Evolutionary conservation across 139 green algal genomes (phyloP), one percentile per base, ranked within the genome.

Genomic region (Coccomyxa sp.): DNA sequence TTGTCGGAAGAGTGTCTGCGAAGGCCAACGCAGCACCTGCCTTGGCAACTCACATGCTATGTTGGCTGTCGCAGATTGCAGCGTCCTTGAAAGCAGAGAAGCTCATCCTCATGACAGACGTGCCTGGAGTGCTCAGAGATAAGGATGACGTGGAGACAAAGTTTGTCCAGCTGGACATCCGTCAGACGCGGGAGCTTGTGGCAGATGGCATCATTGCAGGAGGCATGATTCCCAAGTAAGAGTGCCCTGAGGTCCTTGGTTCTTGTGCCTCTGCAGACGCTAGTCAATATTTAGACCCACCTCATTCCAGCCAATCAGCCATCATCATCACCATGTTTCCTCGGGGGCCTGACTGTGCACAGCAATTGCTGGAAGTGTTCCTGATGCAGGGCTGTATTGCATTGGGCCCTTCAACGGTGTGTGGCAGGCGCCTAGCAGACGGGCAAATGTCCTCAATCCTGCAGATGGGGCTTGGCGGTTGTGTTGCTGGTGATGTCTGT

Each of bases 21-120:
- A n/a, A n/a, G n/a, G n/a, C n/a, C n/a, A n/a, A n/a, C n/a, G n/a
- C n/a, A n/a, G n/a, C n/a, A n/a, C n/a, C 50, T 64, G 50, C 18
- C 18, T 22, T 64, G 33, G 33, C 29, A 40, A 55, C 64, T 36
- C 33, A 44, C 31, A 36, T 72, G n/a, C n/a, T 35, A 14, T 31
- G 18, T 8, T 6, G 81, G 37, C n/a, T n/a, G n/a, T n/a, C n/a
- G n/a, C 85, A 96, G 91, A 95, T 97, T 81, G 96, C 96, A 0
- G 95, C 94, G 9, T 87, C 93, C 0, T 84, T 99, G 58, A 81
- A 90, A 41, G 96, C 96, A 0, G 96, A 99, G 89, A 99, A 99
- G 91, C 93, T 99, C 6, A 97, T 99, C 76, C 89, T 99, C 50
- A 99, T 99, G 96, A 99, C 96, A 27, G 95, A 99, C 81, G 95